Conservation (phyloP, 116 monocot genomes). For the Cymodocea nodosa region DNA sequence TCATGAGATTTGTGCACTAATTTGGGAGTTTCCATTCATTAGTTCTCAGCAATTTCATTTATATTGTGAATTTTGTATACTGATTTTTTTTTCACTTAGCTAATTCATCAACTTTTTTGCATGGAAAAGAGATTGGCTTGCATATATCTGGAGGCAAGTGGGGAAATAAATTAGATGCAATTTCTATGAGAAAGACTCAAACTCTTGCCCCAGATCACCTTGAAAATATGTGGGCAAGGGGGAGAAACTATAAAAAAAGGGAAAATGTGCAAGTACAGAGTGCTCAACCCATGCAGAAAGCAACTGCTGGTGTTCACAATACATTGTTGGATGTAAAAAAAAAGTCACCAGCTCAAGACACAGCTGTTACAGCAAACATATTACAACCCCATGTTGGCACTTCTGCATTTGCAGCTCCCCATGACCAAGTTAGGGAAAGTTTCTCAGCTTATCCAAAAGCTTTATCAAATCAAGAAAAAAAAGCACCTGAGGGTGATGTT, state of each 20-base stretch:
- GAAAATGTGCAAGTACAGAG: slow-evolving; percentile 11
- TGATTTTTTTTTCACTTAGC: not conserved
- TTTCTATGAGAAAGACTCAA: slow-evolving; percentile 51
- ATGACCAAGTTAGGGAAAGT: slow-evolving; percentile 18
- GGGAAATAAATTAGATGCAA: slow-evolving; percentile 44
- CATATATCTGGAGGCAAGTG: slow-evolving; percentile 37
- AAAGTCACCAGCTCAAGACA: not conserved
- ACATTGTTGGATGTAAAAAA: slow-evolving; percentile 4
- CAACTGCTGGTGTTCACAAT: slow-evolving; percentile 1
- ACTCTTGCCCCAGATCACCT: slow-evolving; percentile 83
- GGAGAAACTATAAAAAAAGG: slow-evolving; percentile 63
- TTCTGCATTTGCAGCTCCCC: slow-evolving; percentile 4
- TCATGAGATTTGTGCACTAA: not conserved
- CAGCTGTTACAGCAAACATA: not conserved
- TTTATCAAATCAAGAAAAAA: slow-evolving; percentile 18
- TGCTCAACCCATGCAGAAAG: slow-evolving; percentile 6
- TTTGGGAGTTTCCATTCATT: slow-evolving; percentile 1
- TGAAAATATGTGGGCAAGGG: slow-evolving; percentile 92
- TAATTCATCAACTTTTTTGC: not conserved
- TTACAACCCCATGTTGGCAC: not conserved
- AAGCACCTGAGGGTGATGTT: slow-evolving; percentile 25
- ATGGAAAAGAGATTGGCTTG: slow-evolving; percentile 12
- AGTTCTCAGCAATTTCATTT: not conserved
- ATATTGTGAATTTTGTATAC: not conserved
- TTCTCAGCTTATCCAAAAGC: slow-evolving; percentile 13